phyloP scores from a whole-genome alignment of 495 filamentous ascomycete genomes.

The Amniculicola lignicola region DNA sequence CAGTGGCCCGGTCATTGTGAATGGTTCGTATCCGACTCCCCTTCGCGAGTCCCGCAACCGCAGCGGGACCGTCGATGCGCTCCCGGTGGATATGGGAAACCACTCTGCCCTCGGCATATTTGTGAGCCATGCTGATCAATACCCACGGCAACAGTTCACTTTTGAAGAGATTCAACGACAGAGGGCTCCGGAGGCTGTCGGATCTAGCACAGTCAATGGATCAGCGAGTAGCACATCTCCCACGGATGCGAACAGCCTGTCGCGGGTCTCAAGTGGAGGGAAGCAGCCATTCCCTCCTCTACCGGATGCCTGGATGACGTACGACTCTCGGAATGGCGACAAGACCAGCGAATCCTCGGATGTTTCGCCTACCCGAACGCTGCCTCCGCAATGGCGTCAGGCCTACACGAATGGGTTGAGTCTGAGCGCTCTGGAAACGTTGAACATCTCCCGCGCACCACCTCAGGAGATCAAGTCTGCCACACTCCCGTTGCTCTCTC shows the following conservation, averaged over 20 bases:
- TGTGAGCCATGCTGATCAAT: slow-evolving; percentile 19
- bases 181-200: slow-evolving; percentile 11
- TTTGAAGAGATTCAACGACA: slow-evolving; percentile 26
- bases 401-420: slow-evolving; percentile 18
- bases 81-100: slow-evolving; percentile 16
- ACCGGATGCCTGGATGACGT: slow-evolving; percentile 20
- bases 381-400: slow-evolving; percentile 20
- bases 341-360: slow-evolving; percentile 13
- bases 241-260: slow-evolving; percentile 9
- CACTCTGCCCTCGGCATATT: slow-evolving; percentile 27
- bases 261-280: slow-evolving; percentile 14
- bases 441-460: slow-evolving; percentile 21
- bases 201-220: slow-evolving; percentile 19
- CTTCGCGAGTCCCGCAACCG: slow-evolving; percentile 14
- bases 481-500: slow-evolving; percentile 44
- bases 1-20: slow-evolving; percentile 46
- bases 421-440: slow-evolving; percentile 18
- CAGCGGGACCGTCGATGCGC: slow-evolving; percentile 24
- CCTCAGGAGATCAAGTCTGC: slow-evolving; percentile 29
- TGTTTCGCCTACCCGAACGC: slow-evolving; percentile 19
- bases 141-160: slow-evolving; percentile 19
- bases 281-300: slow-evolving; percentile 20
- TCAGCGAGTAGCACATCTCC: slow-evolving; percentile 3
- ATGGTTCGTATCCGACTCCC: slow-evolving; percentile 42
- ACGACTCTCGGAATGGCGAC: slow-evolving; percentile 6